Evolutionary conservation across 495 filamentous ascomycete species (phyloP), one percentile per base, ranked within the genome.

Genomic region (Aspergillus mulundensis): DNA sequence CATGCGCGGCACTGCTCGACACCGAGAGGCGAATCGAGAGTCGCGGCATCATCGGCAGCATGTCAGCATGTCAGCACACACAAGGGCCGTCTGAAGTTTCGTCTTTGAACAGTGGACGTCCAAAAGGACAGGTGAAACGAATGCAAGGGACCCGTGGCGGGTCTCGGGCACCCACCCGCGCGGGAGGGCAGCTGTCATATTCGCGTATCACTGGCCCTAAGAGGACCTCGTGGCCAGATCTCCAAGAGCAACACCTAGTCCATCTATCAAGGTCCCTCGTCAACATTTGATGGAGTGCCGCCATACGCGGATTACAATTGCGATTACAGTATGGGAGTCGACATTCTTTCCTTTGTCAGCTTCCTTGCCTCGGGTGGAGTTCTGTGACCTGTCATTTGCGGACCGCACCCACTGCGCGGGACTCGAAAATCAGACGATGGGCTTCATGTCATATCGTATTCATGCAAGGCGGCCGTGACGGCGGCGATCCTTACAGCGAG

Each of bases 381-480:
- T 14, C 23, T 30, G 30, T 36, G 56, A 53, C 56, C 56, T 59
- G 50, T 59, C 56, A 59, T 19, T n/a, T 40, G 38, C 18, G 14
- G 18, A 4, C 38, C 8, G 14, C 38, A 16, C 4, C 38, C 38
- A 12, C n/a, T 21, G 44, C 40, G 48, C 45, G 41, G 50, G 41
- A 40, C 55, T 57, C 41, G 25, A 58, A 52, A 50, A 43, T 47
- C 18, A 52, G 48, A 53, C 7, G n/a, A 53, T 45, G 8, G n/a
- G 39, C 28, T 23, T 30, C 23, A 19, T 32, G 23, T 44, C 41
- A 28, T 36, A 14, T 10, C 11, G 6, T 36, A 14, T 36, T 46
- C 43, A 46, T 46, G 51, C 51, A 45, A 53, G 28, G 42, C 34
- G n/a, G 41, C n/a, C 36, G 40, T 34, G 36, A 28, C 42, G 39